Evolutionary conservation across 2,329 filamentous ascomycete species (phyloP).

Genomic region (Hansfordia pulvinata): DNA sequence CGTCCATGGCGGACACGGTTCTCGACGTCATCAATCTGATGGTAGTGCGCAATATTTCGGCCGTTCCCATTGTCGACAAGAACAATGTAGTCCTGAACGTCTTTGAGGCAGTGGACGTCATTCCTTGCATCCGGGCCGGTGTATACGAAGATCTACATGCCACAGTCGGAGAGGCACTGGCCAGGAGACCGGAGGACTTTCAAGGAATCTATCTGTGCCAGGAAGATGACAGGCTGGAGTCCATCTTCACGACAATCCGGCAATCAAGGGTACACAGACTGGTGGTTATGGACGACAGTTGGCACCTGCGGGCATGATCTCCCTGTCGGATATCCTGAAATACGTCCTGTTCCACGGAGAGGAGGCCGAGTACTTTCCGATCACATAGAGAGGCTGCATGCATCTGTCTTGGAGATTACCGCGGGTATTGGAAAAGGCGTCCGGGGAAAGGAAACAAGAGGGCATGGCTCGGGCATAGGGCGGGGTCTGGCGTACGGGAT

Average conservation of each 20-base stretch:
- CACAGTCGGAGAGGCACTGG: conserved; percentile 76
- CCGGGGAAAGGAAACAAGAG: no score
- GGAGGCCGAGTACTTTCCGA: conserved; percentile 32
- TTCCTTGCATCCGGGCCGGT: conserved; percentile 86
- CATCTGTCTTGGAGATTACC: conserved; percentile 5
- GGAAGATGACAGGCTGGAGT: conserved; percentile 80
- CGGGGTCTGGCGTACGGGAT: no score
- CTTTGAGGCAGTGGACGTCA: conserved; percentile 95
- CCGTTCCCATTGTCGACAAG: conserved; percentile 80
- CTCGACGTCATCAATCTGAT: conserved; percentile 90
- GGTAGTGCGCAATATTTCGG: conserved; percentile 87
- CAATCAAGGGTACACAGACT: conserved; percentile 89
- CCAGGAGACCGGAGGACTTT: conserved; percentile 80
- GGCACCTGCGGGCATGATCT: conserved; percentile 76
- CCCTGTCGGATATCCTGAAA: conserved; percentile 89
- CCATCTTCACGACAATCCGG: conserved; percentile 92
- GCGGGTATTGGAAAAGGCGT: conserved; percentile 7
- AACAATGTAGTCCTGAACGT: conserved; percentile 76
- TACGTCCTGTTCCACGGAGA: conserved; percentile 80
- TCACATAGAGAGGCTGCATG: no score
- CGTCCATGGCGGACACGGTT: conserved; percentile 78
- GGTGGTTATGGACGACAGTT: conserved; percentile 84
- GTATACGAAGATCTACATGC: conserved; percentile 82
- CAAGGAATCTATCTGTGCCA: conserved; percentile 95
- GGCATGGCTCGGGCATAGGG: no score